Base-by-base conservation (phyloP, 805 yeast genomes). In the Nakazawaea ernobii region DNA sequence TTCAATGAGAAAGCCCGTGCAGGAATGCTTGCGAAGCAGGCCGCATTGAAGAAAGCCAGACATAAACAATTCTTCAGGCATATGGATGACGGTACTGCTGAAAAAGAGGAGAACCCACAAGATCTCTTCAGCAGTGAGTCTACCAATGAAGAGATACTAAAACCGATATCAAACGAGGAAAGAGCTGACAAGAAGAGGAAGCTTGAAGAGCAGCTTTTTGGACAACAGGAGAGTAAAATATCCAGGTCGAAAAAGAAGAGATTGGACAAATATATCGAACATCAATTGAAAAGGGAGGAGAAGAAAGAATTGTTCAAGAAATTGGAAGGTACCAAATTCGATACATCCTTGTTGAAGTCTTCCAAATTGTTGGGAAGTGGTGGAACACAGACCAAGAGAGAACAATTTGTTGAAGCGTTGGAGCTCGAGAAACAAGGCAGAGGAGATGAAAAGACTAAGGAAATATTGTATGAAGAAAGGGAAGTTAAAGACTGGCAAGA, bases 221-320 rank as follows among this genome's bases (percentile, higher is more conserved):
- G 73, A 27, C 83, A 87, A 39, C 70, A 76, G 46, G 92, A 87
- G 50, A 59, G 82, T 11, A 89, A 89, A 59, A 64, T 86, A 33
- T 80, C 91, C 0, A 70, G 80, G 43, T 75, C 84, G 42, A 85
- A 92, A 69, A 77, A 73, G 71, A 77, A 86, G 68, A 69, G 98
- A 49, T 67, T 92, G 39, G 97, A 92, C 52, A 92, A 92, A 64
- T 92, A 89, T 63, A 89, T 92, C 35, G 95, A 90, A 49, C 95
- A 87, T 66, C 97, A 90, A 61, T 60, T 90, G 55, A 85, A 84
- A 58, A 71, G 95, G 59, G 96, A 92, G 62, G 98, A 92, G 66
- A 86, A 86, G 63, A 86, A 86, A 55, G 75, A 77, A 2, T 69
- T 92, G 46, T 68, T 92, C 38, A 81, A 84, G 53, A 90, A 89